Percentiles rank a stretch among this genome's conserved stretches.
Evolutionary conservation across 2,329 filamentous ascomycete genomes (phyloP).

Genomic region (Ophiostoma ips): DNA sequence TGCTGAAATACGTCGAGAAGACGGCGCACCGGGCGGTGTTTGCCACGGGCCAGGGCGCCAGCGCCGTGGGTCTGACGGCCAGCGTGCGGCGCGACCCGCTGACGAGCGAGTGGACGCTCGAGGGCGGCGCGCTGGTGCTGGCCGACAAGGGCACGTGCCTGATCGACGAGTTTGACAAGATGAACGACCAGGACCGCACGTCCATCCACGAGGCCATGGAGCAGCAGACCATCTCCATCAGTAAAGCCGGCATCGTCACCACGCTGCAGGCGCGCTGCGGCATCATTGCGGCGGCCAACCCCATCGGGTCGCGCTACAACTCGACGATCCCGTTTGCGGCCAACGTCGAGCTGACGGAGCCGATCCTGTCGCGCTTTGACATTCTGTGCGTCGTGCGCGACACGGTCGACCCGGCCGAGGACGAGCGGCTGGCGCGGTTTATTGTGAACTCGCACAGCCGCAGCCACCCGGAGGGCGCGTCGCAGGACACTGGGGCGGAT

Average conservation of each 20-base stretch:
- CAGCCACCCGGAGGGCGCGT: constrained; percentile 48
- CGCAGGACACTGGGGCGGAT: neutral
- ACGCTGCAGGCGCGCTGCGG: constrained; percentile 91
- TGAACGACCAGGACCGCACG: constrained; percentile 97
- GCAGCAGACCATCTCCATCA: constrained; percentile 98
- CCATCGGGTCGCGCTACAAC: constrained; percentile 92
- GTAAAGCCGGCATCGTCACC: constrained; percentile 95
- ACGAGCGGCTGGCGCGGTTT: constrained; percentile 85
- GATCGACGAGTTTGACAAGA: constrained; percentile 99
- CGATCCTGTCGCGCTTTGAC: constrained; percentile 94
- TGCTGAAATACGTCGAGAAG: constrained; percentile 95
- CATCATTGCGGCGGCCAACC: constrained; percentile 93
- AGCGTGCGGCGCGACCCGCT: constrained; percentile 90
- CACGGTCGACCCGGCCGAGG: constrained; percentile 81
- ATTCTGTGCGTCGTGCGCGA: constrained; percentile 93
- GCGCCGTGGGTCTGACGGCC: constrained; percentile 91
- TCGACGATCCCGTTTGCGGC: constrained; percentile 89
- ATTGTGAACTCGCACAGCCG: constrained; percentile 89
- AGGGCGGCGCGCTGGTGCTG: constrained; percentile 88
- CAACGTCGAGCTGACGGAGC: constrained; percentile 93
- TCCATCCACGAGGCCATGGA: constrained; percentile 99
- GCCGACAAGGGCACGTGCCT: constrained; percentile 90
- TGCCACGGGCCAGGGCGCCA: constrained; percentile 92
- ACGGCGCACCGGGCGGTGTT: constrained; percentile 95
- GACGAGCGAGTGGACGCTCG: constrained; percentile 93